phyloP scores from a whole-genome alignment of 2,329 filamentous ascomycete species.

The Elsinoe perseae region DNA sequence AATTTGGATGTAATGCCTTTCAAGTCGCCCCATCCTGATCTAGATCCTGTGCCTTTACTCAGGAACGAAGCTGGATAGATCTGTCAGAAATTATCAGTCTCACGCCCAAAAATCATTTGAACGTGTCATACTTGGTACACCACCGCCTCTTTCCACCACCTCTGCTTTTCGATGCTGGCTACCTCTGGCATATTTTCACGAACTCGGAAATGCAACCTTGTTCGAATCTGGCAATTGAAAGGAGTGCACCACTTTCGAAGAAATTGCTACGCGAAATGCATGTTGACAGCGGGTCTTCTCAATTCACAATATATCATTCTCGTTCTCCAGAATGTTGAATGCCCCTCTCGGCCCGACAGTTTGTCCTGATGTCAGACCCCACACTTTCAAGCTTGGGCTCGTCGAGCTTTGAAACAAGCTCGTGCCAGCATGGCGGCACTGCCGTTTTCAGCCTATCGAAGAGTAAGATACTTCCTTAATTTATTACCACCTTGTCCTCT shows the following conservation, averaged over 20 bases:
- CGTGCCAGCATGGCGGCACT: not conserved
- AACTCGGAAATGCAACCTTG: not conserved
- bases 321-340: not conserved
- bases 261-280: too few species aligned
- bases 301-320: not conserved
- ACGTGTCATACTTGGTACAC: conserved; percentile 26
- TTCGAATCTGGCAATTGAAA: too few species aligned
- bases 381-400: conserved; percentile 2
- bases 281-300: not conserved
- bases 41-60: conserved; percentile 46
- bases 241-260: too few species aligned
- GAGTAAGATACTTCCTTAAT: too few species aligned
- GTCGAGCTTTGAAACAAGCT: not conserved
- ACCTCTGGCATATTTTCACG: conserved; percentile 17
- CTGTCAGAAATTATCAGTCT: conserved; percentile 32
- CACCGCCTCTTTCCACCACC: conserved; percentile 35
- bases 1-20: conserved; percentile 57
- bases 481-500: not conserved
- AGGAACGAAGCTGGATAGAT: conserved; percentile 54
- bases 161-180: conserved; percentile 18
- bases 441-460: not conserved
- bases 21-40: conserved; percentile 55
- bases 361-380: conserved; percentile 13
- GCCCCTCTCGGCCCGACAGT: conserved; percentile 8
- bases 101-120: not conserved